These are phyloP conservation scores for Podospora australis DNA, from an alignment of 495 filamentous ascomycete species.

Conservation along the genomic window DNA sequence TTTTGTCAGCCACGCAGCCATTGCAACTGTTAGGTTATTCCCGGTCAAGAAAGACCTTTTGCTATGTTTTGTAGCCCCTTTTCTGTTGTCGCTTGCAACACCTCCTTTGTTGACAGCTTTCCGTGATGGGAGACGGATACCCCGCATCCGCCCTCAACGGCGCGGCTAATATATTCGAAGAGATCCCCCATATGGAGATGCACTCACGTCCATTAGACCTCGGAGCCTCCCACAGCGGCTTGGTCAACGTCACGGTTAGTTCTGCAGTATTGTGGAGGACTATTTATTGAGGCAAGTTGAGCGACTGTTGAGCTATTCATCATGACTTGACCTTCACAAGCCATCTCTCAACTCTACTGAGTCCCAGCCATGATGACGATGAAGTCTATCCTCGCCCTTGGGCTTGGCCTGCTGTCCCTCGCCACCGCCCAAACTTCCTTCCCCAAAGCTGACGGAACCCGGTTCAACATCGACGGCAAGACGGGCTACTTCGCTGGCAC, in stretches of 20 bases:
- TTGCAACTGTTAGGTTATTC: too few species aligned
- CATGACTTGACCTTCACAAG: too few species aligned
- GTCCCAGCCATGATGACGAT: slow-evolving; percentile 9
- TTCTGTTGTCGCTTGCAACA: not conserved
- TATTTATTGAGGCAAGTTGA: slow-evolving; percentile 1
- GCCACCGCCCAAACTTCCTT: slow-evolving; percentile 9
- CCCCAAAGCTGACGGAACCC: slow-evolving; percentile 17
- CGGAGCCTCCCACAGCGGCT: not conserved
- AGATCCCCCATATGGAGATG: not conserved
- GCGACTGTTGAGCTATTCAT: not conserved
- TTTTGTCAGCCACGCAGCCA: too few species aligned
- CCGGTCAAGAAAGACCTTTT: too few species aligned
- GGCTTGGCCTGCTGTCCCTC: slow-evolving; percentile 18
- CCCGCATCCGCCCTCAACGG: slow-evolving; percentile 14
- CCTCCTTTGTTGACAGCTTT: slow-evolving; percentile 12
- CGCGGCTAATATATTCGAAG: slow-evolving; percentile 3
- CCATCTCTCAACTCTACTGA: not conserved
- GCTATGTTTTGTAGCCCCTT: not conserved
- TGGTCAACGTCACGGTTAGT: not conserved
- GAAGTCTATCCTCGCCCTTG: slow-evolving; percentile 13
- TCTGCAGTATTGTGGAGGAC: not conserved
- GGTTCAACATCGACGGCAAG: slow-evolving; percentile 56
- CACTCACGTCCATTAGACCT: not conserved
- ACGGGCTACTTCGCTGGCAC: slow-evolving; percentile 61
- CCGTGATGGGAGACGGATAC: slow-evolving; percentile 7